Conservation (phyloP, 1,284 basidiomycete species). For the Fomitopsis betulina region DNA sequence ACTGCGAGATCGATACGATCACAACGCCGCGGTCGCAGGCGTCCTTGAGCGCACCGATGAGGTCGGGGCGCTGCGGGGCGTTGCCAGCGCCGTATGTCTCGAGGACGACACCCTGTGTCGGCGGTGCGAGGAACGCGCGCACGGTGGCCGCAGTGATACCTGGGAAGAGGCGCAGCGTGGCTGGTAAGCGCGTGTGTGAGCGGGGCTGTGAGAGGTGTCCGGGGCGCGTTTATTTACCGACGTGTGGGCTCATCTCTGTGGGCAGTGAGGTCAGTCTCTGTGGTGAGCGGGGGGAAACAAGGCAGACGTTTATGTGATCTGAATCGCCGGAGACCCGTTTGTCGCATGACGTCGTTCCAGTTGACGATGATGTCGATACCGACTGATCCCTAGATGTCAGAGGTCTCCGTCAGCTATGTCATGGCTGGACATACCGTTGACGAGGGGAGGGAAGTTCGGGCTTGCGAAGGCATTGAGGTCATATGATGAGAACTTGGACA, state of each 20-base stretch:
- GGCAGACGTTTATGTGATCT: conserved; percentile 70
- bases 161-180: conserved; percentile 80
- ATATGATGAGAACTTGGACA: conserved; percentile 82
- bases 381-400: conserved; percentile 37
- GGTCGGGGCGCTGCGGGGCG: conserved; percentile 68
- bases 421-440: conserved; percentile 53
- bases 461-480: conserved; percentile 85
- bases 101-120: conserved; percentile 76
- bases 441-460: conserved; percentile 82
- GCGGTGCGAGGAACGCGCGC: conserved; percentile 67
- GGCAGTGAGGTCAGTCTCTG: conserved; percentile 4
- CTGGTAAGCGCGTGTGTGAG: conserved; percentile 30
- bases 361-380: conserved; percentile 88
- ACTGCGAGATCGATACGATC: conserved; percentile 90
- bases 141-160: conserved; percentile 76
- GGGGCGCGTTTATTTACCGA: conserved; percentile 43
- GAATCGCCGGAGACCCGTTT: conserved; percentile 73
- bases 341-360: conserved; percentile 81
- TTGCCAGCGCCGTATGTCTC: conserved; percentile 91
- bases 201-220: background rate
- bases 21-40: conserved; percentile 82
- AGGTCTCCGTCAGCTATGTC: background rate
- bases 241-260: conserved; percentile 74
- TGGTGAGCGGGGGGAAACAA: conserved; percentile 2
- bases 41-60: conserved; percentile 67